These are phyloP conservation scores for Leucaena leucocephala DNA, from an alignment of 306 rosid genomes.

Conservation along the genomic window DNA sequence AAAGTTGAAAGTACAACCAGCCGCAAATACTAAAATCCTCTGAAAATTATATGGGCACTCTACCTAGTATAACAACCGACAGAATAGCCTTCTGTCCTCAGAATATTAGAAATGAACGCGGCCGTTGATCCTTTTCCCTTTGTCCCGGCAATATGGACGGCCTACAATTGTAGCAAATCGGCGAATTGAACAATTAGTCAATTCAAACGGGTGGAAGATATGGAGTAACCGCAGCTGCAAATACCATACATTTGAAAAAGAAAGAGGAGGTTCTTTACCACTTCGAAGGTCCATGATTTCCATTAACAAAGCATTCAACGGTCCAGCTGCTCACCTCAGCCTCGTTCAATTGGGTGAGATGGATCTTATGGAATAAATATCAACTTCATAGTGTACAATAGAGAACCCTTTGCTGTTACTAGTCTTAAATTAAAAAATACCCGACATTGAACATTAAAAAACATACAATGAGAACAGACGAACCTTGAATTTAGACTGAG, in stretches of 20 bases:
- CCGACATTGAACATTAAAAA: background rate
- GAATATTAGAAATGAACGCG: conserved; percentile 74
- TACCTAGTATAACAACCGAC: conserved; percentile 96
- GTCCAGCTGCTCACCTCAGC: background rate
- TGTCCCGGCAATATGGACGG: conserved; percentile 28
- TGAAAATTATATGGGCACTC: conserved; percentile 20
- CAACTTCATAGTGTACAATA: background rate
- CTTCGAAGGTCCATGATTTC: background rate
- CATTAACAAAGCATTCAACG: background rate
- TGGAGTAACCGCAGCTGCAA: background rate
- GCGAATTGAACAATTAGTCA: background rate
- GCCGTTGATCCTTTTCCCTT: conserved; percentile 51
- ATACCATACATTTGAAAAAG: background rate
- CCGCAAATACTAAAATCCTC: conserved; percentile 15
- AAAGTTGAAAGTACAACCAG: conserved; percentile 18
- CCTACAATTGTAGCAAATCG: conserved; percentile 25
- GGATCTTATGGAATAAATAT: background rate
- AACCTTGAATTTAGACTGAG: conserved; percentile 84
- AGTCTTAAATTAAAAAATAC: background rate
- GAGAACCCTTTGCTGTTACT: background rate
- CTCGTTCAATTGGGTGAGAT: background rate
- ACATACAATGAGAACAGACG: background rate
- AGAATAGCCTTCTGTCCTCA: conserved; percentile 79
- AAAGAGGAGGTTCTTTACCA: background rate
- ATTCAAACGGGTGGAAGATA: background rate